Percentiles rank a stretch among this genome's conserved stretches.
Evolutionary conservation across 345 rosid genomes (phyloP).

Genomic region (Syzygium jambos): DNA sequence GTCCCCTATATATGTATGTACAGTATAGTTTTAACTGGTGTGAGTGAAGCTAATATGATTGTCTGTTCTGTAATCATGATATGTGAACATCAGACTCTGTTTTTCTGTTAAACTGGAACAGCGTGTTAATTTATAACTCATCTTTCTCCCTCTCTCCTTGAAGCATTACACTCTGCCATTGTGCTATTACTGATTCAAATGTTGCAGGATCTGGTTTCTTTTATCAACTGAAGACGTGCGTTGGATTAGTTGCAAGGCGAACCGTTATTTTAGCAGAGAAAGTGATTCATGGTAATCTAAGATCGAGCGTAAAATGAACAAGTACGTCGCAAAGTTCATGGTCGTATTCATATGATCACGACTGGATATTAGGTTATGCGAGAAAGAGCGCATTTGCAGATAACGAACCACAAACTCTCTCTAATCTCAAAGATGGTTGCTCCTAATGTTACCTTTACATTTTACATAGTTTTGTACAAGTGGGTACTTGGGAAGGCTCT

Average conservation of each 20-base stretch:
- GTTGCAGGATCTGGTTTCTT: neutral
- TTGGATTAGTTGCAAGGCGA: too few species aligned
- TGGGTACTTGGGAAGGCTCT: constrained; percentile 1
- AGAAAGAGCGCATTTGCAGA: neutral
- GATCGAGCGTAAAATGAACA: neutral
- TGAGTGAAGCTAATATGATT: neutral
- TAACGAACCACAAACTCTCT: neutral
- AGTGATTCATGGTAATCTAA: too few species aligned
- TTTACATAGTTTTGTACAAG: constrained; percentile 15
- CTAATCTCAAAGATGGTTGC: neutral
- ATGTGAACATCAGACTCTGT: neutral
- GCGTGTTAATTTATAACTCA: neutral
- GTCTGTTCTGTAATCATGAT: neutral
- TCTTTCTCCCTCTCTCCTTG: neutral
- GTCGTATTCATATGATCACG: neutral
- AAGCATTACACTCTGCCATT: neutral
- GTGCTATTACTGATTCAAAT: neutral
- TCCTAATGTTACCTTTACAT: neutral
- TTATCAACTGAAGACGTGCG: neutral
- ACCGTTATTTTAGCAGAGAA: too few species aligned
- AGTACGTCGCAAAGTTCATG: neutral
- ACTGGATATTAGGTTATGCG: neutral
- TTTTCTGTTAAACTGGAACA: neutral
- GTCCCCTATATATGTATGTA: neutral
- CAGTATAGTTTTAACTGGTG: neutral